Evolutionary conservation across 495 filamentous ascomycete species (phyloP).

Genomic region (Annulohypoxylon bovei): DNA sequence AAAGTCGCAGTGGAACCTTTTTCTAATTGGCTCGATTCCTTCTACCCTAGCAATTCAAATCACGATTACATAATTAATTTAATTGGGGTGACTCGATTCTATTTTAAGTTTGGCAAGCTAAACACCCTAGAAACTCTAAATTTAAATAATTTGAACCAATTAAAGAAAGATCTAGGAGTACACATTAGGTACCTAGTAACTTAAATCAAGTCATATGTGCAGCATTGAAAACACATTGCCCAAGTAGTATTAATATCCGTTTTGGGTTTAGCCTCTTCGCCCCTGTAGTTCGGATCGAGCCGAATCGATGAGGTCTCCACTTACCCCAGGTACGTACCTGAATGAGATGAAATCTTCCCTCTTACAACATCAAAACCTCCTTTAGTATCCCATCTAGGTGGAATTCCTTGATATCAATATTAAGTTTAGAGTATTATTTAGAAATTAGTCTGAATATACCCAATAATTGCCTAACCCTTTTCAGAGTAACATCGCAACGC

Average conservation of each 20-base stretch:
- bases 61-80: background rate
- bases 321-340: background rate
- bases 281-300: background rate
- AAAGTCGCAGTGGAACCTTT: background rate
- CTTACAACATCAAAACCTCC: background rate
- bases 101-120: background rate
- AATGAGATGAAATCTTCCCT: background rate
- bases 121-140: background rate
- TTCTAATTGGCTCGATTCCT: slow-evolving; percentile 14
- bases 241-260: background rate
- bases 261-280: background rate
- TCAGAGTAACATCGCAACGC: too few species aligned
- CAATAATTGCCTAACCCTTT: too few species aligned
- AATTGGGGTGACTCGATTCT: too few species aligned
- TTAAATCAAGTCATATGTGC: too few species aligned
- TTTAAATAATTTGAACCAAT: background rate
- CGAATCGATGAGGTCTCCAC: background rate
- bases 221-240: too few species aligned
- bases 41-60: too few species aligned
- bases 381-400: too few species aligned
- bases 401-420: too few species aligned
- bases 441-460: too few species aligned
- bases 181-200: background rate
- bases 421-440: too few species aligned
- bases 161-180: background rate